phyloP scores from a whole-genome alignment of 108 stramenopile genomes.

The Nannochloropsis salina region DNA sequence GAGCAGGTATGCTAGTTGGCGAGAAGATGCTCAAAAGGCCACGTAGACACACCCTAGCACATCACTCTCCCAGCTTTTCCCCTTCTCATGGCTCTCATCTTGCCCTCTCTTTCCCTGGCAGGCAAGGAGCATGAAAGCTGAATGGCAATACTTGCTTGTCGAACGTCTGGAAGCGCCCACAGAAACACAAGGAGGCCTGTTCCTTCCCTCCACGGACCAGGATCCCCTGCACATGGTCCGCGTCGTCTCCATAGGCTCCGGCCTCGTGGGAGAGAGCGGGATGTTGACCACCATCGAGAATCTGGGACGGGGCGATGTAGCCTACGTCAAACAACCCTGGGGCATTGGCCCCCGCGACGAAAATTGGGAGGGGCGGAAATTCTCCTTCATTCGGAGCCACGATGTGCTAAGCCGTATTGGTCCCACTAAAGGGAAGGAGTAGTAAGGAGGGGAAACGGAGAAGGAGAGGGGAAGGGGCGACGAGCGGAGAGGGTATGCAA shows the following conservation, averaged over 20 bases:
- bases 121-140: background rate
- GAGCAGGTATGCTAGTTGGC: background rate
- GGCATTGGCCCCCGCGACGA: constrained; percentile 18
- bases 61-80: constrained; percentile 8
- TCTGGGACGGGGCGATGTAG: constrained; percentile 22
- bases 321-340: constrained; percentile 26
- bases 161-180: constrained; percentile 31
- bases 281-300: constrained; percentile 22
- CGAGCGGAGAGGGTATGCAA: too few relatives aligned
- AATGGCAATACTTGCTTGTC: constrained; percentile 27
- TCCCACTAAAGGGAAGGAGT: background rate
- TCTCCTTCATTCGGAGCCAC: background rate
- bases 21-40: background rate
- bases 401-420: constrained; percentile 6
- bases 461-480: background rate
- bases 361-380: background rate
- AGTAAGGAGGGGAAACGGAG: background rate
- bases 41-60: too few relatives aligned
- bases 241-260: background rate
- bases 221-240: constrained; percentile 20
- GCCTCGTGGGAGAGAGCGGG: background rate
- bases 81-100: background rate
- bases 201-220: constrained; percentile 11
- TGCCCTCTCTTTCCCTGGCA: constrained; percentile 9
- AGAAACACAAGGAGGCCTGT: constrained; percentile 5